Percentiles rank a stretch among this genome's conserved stretches.
Evolutionary conservation across 2,329 filamentous ascomycete genomes (phyloP).

Genomic region (Aureobasidium uvarum): DNA sequence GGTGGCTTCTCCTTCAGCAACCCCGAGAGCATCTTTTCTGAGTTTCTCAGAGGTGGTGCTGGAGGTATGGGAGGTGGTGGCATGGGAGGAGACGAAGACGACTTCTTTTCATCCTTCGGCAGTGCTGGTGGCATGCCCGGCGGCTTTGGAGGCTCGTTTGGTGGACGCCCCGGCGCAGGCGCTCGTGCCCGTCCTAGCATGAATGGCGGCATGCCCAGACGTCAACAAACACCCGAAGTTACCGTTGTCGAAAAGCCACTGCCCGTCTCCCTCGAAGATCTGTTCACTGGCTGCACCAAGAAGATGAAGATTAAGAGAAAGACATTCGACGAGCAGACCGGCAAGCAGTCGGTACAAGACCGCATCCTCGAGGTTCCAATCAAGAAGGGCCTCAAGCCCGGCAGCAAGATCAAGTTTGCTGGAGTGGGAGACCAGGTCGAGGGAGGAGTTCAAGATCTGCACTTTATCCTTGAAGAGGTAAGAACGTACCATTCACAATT

Average conservation of each 20-base stretch:
- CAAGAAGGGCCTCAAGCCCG: constrained; percentile 92
- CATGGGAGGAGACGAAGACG: constrained; percentile 53
- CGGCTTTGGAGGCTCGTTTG: constrained; percentile 41
- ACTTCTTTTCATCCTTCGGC: constrained; percentile 55
- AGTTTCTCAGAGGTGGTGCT: constrained; percentile 67
- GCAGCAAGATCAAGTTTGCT: constrained; percentile 97
- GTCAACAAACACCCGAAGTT: constrained; percentile 71
- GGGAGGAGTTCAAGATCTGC: constrained; percentile 89
- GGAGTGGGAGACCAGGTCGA: constrained; percentile 98
- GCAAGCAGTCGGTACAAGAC: constrained; percentile 83
- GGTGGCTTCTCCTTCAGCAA: constrained; percentile 66
- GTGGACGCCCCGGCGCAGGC: constrained; percentile 34
- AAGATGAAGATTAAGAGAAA: constrained; percentile 99
- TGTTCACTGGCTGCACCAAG: constrained; percentile 84
- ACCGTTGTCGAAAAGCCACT: constrained; percentile 86
- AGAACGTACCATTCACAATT: not conserved
- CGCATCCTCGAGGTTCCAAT: constrained; percentile 92
- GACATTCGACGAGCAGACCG: constrained; percentile 75
- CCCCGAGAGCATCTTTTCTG: constrained; percentile 78
- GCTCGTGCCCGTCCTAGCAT: constrained; percentile 28
- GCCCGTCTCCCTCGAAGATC: constrained; percentile 78
- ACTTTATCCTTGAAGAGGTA: constrained; percentile 83
- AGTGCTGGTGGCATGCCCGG: constrained; percentile 41
- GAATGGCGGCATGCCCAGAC: constrained; percentile 40
- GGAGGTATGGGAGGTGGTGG: constrained; percentile 43